Percentiles rank a stretch among this genome's conserved stretches.
phyloP scores from a whole-genome alignment of 1,284 basidiomycete species.

The Cryptococcus deneoformans region DNA sequence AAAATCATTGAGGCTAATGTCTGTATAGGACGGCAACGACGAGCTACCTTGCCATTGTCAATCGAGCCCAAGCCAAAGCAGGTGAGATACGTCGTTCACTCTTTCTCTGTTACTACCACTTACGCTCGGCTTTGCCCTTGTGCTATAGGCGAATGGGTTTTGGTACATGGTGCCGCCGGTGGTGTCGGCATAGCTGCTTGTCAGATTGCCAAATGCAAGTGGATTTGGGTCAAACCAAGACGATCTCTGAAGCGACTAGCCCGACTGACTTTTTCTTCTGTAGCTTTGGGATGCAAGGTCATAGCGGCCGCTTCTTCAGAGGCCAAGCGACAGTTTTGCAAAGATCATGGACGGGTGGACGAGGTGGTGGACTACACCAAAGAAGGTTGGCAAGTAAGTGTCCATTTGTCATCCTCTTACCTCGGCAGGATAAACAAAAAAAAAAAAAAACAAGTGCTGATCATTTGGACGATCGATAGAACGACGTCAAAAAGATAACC shows the following conservation, averaged over 20 bases:
- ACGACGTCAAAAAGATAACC: conserved; percentile 62
- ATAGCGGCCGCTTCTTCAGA: conserved; percentile 51
- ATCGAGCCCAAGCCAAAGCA: conserved; percentile 71
- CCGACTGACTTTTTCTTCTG: background rate
- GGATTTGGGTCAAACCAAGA: background rate
- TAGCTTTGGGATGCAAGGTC: conserved; percentile 48
- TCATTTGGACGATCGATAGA: conserved; percentile 24
- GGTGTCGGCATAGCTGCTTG: conserved; percentile 91
- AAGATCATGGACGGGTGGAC: conserved; percentile 48
- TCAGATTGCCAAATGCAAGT: conserved; percentile 71
- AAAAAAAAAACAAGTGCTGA: too few relatives aligned
- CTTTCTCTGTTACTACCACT: background rate
- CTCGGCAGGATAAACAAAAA: too few relatives aligned
- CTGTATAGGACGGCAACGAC: conserved; percentile 74
- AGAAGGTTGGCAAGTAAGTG: conserved; percentile 46
- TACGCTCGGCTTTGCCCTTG: background rate
- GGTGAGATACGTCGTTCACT: conserved; percentile 50
- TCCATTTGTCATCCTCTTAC: background rate
- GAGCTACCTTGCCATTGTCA: conserved; percentile 81
- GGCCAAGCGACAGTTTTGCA: conserved; percentile 51
- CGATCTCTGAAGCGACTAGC: background rate
- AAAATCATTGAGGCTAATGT: too few relatives aligned
- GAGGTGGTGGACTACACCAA: conserved; percentile 50
- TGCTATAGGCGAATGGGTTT: conserved; percentile 69
- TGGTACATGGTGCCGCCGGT: conserved; percentile 78